phyloP scores from a whole-genome alignment of 345 rosid species.

The Gossypium sturtianum region DNA sequence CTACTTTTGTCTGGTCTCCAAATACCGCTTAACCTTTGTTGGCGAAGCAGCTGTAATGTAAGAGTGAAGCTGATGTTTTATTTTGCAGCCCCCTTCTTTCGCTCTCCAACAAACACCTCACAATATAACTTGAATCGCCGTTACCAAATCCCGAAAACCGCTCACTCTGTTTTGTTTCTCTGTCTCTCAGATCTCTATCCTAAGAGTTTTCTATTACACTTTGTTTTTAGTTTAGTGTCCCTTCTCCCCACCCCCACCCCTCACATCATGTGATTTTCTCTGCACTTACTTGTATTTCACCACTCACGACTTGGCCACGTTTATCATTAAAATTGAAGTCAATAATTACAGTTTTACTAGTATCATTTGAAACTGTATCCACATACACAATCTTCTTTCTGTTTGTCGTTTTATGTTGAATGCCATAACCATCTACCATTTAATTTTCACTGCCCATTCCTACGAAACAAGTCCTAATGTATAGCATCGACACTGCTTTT shows the following conservation, averaged over 20 bases:
- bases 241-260: no score
- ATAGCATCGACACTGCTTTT: not conserved
- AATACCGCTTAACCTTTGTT: not conserved
- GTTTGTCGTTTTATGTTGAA: no score
- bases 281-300: not conserved
- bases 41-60: conserved; percentile 14
- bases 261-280: conserved; percentile 12
- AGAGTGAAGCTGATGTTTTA: conserved; percentile 1
- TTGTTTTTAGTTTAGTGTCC: not conserved
- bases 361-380: not conserved
- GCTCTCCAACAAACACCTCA: not conserved
- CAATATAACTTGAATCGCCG: conserved; percentile 16
- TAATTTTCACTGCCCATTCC: not conserved
- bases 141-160: conserved; percentile 29
- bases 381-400: not conserved
- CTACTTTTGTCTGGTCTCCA: conserved; percentile 16
- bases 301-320: conserved; percentile 3
- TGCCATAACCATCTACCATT: not conserved
- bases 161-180: conserved; percentile 10
- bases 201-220: not conserved
- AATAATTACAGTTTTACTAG: not conserved
- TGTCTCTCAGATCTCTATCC: conserved; percentile 8
- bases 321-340: no score
- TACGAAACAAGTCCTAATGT: not conserved
- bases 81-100: not conserved